Percentiles rank a stretch among this genome's conserved stretches.
Evolutionary conservation across 805 yeast species (phyloP).

Genomic region (Myxozyma vanderwaltii): DNA sequence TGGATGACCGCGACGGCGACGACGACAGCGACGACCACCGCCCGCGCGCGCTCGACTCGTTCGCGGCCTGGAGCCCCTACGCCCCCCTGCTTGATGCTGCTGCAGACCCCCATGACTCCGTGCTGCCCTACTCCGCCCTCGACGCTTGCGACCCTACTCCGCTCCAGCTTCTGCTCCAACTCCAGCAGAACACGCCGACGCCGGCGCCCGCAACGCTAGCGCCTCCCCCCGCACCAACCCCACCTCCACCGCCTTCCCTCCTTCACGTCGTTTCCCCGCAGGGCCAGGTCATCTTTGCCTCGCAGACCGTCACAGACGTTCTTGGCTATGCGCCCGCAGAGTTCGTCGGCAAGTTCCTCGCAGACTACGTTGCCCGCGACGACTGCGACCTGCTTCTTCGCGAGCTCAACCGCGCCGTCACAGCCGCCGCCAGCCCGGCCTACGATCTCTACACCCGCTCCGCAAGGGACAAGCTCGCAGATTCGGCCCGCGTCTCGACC

Average conservation of each 20-base stretch:
- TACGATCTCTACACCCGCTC: background rate
- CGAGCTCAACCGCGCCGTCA: slow-evolving; percentile 26
- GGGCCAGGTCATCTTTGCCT: slow-evolving; percentile 19
- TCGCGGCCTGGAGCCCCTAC: slow-evolving; percentile 2
- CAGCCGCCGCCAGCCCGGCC: slow-evolving; percentile 2
- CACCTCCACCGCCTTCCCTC: background rate
- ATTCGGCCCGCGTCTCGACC: slow-evolving; percentile 8
- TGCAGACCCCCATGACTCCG: slow-evolving; percentile 1
- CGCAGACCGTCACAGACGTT: slow-evolving; percentile 25
- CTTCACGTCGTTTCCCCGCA: slow-evolving; percentile 9
- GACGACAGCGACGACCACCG: slow-evolving; percentile 16
- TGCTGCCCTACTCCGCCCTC: no score
- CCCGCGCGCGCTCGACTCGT: slow-evolving; percentile 5
- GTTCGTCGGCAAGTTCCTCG: slow-evolving; percentile 19
- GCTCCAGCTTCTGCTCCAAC: no score
- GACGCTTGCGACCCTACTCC: no score
- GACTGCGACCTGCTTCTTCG: slow-evolving; percentile 23
- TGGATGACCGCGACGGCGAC: no score
- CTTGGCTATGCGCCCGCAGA: slow-evolving; percentile 29
- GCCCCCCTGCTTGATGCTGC: background rate
- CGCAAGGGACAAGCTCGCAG: background rate
- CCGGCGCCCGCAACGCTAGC: no score
- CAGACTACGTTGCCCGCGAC: slow-evolving; percentile 22
- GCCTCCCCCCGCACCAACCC: slow-evolving; percentile 1
- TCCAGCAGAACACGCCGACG: no score